A percentile compares a stretch with the other conserved stretches of the same genome.
These are phyloP conservation scores for Trichophyton rubrum DNA, from an alignment of 2,329 filamentous ascomycete genomes.

Conservation along the genomic window DNA sequence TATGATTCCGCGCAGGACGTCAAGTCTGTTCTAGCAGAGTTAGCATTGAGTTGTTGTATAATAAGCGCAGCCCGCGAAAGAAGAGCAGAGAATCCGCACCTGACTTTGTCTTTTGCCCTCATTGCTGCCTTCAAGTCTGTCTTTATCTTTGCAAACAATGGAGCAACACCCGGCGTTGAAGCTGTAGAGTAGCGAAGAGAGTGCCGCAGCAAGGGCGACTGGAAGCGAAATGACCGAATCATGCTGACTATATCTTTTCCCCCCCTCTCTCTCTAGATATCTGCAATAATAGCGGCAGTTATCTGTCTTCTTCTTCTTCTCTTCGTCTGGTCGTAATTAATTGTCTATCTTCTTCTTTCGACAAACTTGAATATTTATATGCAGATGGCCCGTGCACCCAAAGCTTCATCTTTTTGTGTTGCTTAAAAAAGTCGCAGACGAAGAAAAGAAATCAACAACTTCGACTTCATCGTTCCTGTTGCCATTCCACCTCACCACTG, in stretches of 20 bases:
- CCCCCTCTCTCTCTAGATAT: background rate
- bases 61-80: too few species aligned
- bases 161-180: slow-evolving; percentile 22
- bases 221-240: slow-evolving; percentile 23
- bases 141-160: slow-evolving; percentile 34
- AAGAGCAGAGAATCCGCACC: slow-evolving; percentile 20
- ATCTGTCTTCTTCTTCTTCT: background rate
- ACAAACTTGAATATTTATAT: background rate
- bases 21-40: slow-evolving; percentile 25
- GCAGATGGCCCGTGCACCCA: background rate
- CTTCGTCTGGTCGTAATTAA: too few species aligned
- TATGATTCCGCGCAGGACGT: slow-evolving; percentile 38
- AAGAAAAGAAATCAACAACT: background rate
- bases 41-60: background rate
- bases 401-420: background rate
- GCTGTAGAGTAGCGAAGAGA: slow-evolving; percentile 29
- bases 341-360: too few species aligned
- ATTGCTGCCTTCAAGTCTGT: slow-evolving; percentile 38
- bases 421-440: background rate
- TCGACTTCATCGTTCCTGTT: background rate
- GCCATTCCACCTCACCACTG: background rate
- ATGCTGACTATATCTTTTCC: slow-evolving; percentile 14
- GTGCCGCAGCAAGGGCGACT: slow-evolving; percentile 15
- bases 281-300: background rate
- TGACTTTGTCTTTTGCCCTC: slow-evolving; percentile 37